These are phyloP conservation scores for Firmiana major DNA, from an alignment of 345 rosid genomes.

Conservation along the genomic window DNA sequence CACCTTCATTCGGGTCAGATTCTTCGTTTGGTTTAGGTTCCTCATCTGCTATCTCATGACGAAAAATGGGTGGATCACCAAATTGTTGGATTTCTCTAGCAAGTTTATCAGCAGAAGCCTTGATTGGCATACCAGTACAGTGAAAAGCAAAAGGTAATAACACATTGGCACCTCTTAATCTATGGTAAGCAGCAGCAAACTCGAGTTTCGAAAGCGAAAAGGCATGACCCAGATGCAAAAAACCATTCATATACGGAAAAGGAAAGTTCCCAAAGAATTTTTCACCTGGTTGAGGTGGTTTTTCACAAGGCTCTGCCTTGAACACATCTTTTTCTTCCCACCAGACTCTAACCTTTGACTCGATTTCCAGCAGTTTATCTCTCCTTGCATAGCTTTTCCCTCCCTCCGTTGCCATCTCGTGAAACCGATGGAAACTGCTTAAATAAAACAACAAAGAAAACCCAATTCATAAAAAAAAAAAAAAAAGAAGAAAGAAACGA, in stretches of 20 bases:
- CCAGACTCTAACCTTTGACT: constrained; percentile 41
- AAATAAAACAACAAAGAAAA: background rate
- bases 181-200: constrained; percentile 86
- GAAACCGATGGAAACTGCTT: constrained; percentile 3
- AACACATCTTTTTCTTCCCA: constrained; percentile 78
- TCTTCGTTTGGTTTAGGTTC: constrained; percentile 21
- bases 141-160: constrained; percentile 86
- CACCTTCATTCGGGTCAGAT: constrained; percentile 32
- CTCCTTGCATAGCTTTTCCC: constrained; percentile 73
- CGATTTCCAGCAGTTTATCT: constrained; percentile 69
- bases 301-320: constrained; percentile 29
- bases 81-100: constrained; percentile 60
- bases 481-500: background rate
- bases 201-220: constrained; percentile 33
- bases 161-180: constrained; percentile 84
- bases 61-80: constrained; percentile 74
- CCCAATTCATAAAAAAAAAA: background rate
- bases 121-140: constrained; percentile 97
- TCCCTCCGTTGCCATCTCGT: constrained; percentile 60
- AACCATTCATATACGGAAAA: constrained; percentile 22
- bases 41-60: constrained; percentile 36
- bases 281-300: constrained; percentile 10
- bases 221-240: constrained; percentile 19
- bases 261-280: constrained; percentile 22
- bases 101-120: constrained; percentile 95